These are phyloP conservation scores for Pyrenochaeta sp. DNA, from an alignment of 2,329 filamentous ascomycete genomes.

Conservation along the genomic window DNA sequence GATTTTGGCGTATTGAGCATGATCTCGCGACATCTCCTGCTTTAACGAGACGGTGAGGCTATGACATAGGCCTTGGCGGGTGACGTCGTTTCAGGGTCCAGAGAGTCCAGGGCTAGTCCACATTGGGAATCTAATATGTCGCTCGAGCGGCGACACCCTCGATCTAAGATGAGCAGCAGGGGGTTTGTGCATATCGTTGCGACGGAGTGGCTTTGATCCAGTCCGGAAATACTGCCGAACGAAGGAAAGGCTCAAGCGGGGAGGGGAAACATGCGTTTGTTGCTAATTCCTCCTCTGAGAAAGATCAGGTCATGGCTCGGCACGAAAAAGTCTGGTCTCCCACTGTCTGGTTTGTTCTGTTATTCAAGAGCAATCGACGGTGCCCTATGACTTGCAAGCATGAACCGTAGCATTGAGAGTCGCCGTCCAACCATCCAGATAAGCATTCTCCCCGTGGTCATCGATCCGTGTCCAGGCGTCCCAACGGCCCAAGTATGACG, in stretches of 20 bases:
- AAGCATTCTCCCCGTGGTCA: background rate
- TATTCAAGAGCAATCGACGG: no score
- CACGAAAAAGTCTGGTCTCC: no score
- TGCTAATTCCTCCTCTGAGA: background rate
- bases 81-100: slow-evolving; percentile 38
- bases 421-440: background rate
- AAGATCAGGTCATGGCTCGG: no score
- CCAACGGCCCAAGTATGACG: background rate
- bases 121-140: slow-evolving; percentile 11
- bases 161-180: slow-evolving; percentile 5
- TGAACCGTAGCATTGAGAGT: no score
- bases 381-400: no score
- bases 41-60: slow-evolving; percentile 13
- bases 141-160: slow-evolving; percentile 26
- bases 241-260: background rate
- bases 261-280: background rate
- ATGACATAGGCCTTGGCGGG: slow-evolving; percentile 36
- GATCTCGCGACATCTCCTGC: slow-evolving; percentile 16
- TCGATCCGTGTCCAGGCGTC: background rate
- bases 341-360: no score
- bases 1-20: background rate
- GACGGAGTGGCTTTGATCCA: no score
- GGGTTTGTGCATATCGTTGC: background rate
- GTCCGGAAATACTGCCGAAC: background rate
- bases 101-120: slow-evolving; percentile 24